Evolutionary conservation across 371 early-diverging fungal species (phyloP).

Genomic region (Mycotypha africana): DNA sequence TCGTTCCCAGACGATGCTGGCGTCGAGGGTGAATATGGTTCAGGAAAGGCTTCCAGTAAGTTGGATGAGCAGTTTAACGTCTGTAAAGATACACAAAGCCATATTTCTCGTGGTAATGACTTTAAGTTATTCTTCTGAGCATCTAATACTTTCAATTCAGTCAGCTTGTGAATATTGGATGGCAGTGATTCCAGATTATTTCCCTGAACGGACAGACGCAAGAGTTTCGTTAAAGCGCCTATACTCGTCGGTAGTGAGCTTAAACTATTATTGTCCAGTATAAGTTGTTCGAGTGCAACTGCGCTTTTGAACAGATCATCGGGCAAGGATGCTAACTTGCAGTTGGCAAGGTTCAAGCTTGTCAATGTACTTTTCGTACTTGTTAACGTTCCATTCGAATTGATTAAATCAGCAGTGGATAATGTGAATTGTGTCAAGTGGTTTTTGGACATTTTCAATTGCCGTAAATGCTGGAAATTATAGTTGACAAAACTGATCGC

Average conservation of each 20-base stretch:
- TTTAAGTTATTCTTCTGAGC: constrained; percentile 62
- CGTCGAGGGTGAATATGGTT: constrained; percentile 11
- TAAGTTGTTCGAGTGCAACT: constrained; percentile 50
- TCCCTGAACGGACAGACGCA: constrained; percentile 58
- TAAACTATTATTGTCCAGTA: constrained; percentile 72
- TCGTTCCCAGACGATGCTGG: background rate
- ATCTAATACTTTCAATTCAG: constrained; percentile 26
- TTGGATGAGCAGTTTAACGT: constrained; percentile 76
- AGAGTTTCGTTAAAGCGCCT: constrained; percentile 47
- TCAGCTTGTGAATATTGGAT: constrained; percentile 22
- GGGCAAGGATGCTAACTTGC: constrained; percentile 66
- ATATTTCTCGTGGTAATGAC: constrained; percentile 75
- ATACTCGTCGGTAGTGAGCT: constrained; percentile 63
- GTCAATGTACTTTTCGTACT: constrained; percentile 17
- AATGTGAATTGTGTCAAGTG: constrained; percentile 50
- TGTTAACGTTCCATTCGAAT: constrained; percentile 1
- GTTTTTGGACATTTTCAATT: constrained; percentile 48
- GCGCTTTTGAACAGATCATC: constrained; percentile 56
- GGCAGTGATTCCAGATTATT: constrained; percentile 62
- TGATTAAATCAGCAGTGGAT: background rate
- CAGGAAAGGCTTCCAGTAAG: constrained; percentile 44
- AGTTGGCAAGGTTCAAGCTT: constrained; percentile 60
- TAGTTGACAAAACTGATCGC: constrained; percentile 43
- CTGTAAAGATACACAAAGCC: constrained; percentile 66
- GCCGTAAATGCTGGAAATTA: constrained; percentile 31